phyloP scores from a whole-genome alignment of 306 rosid species.

The Cyclanthera cordifolia region DNA sequence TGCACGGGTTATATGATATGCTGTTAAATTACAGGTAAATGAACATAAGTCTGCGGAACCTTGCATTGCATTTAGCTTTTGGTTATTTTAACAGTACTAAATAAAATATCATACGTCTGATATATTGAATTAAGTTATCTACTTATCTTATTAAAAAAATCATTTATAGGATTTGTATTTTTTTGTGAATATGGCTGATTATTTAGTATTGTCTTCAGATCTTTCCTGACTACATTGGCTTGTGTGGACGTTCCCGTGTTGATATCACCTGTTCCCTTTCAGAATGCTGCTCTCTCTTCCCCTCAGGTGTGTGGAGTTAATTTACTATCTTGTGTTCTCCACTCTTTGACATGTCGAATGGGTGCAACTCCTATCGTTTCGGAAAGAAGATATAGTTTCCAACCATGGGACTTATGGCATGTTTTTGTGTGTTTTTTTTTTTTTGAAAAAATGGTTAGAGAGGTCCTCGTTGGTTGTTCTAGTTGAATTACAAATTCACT shows the following conservation, averaged over 20 bases:
- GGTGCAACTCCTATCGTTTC: not conserved
- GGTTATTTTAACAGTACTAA: not conserved
- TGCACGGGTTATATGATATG: constrained; percentile 71
- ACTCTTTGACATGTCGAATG: not conserved
- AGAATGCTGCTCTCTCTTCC: constrained; percentile 64
- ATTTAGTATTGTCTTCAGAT: constrained; percentile 30
- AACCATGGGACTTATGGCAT: not conserved
- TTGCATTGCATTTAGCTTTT: not conserved
- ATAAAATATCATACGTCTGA: not conserved
- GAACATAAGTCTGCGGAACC: not conserved
- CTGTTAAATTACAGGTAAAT: constrained; percentile 75
- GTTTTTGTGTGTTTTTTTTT: too few relatives aligned
- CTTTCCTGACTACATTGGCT: constrained; percentile 51
- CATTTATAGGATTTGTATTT: not conserved
- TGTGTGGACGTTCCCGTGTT: constrained; percentile 74
- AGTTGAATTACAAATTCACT: not conserved
- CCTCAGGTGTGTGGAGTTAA: constrained; percentile 47
- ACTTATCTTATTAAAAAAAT: not conserved
- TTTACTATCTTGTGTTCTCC: not conserved
- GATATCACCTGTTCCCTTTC: constrained; percentile 75
- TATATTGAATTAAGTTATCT: not conserved
- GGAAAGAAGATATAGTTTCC: not conserved
- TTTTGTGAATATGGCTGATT: not conserved
- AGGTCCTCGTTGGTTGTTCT: not conserved
- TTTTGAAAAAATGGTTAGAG: not conserved